Evolutionary conservation across 768 basidiomycete genomes (phyloP), one percentile per base, ranked within the genome.

Genomic region (Rhizopogon rudus): DNA sequence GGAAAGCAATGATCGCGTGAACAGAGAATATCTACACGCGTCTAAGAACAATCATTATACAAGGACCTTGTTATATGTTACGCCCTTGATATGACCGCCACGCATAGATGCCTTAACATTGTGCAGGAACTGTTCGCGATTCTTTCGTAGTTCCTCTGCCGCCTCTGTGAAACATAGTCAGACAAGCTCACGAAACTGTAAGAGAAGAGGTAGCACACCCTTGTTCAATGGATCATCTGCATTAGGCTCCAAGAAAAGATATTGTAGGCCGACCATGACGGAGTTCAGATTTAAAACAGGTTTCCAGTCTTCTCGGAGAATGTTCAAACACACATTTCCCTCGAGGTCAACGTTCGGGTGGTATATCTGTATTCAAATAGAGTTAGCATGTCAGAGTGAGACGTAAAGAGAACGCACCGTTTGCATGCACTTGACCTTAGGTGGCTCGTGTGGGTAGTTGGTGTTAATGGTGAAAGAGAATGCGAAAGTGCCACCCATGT

Each of bases 271-370:
- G 57, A 98, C 92, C 93, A 98, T 96, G 60, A 99, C 93, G 31
- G 95, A 92, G 69, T 94, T 98, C 51, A 99, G 79, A 72, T 98
- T 98, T 43, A 99, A 77, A 3, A 99, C 97, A 5, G 97, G 97
- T 67, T 99, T 99, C 97, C 97, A 99, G 74, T 99, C 97, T 77
- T 99, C 97, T 68, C 97, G 85, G 56, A 98, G 81, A 68, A 98
- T 98, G 73, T 98, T 98, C 63, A 99, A 72, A 77, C 97, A 99
- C 44, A 99, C 96, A 63, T 98, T 98, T 44, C 97, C 97, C 68
- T 98, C 93, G 39, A 97, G 81, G 71, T 99, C 97, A 51, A 99
- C 88, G 66, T 99, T 99, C 1, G 97, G 97, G 69, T 99, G 97
- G 71, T 99, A 99, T 67, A 98, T 98, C 96, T 98, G 60, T 50